Conservation (phyloP, 805 yeast species). For the Tetrapisispora nanseiensis region DNA sequence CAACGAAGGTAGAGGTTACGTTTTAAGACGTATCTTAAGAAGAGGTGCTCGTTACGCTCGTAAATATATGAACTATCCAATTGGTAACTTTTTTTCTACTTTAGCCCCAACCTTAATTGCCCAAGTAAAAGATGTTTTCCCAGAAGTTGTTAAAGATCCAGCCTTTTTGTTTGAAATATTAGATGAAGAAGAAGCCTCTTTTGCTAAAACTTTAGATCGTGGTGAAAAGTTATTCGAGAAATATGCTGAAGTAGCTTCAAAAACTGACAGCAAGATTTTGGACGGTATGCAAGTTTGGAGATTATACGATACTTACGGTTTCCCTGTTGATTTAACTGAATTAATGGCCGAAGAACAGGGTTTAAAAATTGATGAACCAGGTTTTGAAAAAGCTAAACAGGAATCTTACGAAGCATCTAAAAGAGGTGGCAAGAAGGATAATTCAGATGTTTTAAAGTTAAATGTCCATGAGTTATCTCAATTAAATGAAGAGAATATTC, state of each 20-base stretch:
- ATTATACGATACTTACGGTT: conserved; percentile 94
- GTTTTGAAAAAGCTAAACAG: conserved; percentile 81
- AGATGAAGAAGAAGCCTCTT: conserved; percentile 92
- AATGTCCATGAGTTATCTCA: conserved; percentile 85
- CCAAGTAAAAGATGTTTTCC: conserved; percentile 82
- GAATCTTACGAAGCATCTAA: conserved; percentile 93
- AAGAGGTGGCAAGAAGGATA: conserved; percentile 61
- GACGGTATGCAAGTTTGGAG: conserved; percentile 97
- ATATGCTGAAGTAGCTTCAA: conserved; percentile 75
- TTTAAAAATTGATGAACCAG: conserved; percentile 81
- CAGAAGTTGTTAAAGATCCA: conserved; percentile 70
- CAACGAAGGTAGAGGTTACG: conserved; percentile 98
- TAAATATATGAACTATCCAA: conserved; percentile 91
- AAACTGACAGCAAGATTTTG: conserved; percentile 62
- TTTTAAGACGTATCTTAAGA: conserved; percentile 89
- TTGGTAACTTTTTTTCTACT: conserved; percentile 86
- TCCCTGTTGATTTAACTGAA: conserved; percentile 96
- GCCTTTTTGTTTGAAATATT: conserved; percentile 77
- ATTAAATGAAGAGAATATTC: conserved; percentile 47
- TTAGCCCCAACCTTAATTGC: conserved; percentile 88
- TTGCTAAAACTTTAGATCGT: conserved; percentile 90
- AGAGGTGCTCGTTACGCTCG: conserved; percentile 97
- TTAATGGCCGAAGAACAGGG: conserved; percentile 99
- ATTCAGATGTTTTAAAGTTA: conserved; percentile 57
- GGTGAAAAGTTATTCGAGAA: conserved; percentile 95